Conservation (phyloP, 169 alveolate genomes). For the Amoebophrya sp. region DNA sequence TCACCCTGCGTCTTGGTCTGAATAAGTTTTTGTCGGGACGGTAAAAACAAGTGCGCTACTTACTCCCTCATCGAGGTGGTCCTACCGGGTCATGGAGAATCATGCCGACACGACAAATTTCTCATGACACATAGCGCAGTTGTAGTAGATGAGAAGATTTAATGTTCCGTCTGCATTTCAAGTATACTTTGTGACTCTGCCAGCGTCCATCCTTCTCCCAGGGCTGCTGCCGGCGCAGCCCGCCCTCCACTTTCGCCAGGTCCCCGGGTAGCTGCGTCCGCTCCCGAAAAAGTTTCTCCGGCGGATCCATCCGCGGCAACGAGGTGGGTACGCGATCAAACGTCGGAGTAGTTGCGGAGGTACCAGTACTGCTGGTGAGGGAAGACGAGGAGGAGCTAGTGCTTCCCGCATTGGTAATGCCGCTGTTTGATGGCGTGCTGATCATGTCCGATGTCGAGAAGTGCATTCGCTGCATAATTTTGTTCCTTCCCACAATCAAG, state of each 20-base stretch:
- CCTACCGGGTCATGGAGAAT: background rate
- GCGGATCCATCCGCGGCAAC: background rate
- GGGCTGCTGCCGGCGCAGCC: background rate
- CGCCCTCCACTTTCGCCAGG: background rate
- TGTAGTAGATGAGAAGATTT: background rate
- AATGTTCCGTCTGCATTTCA: background rate
- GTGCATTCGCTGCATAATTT: too few species aligned
- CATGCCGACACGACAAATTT: background rate
- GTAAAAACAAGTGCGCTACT: too few species aligned
- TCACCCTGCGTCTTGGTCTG: background rate
- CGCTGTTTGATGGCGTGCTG: too few species aligned
- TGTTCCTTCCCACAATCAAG: too few species aligned
- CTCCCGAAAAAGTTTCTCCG: background rate
- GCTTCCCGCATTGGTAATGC: too few species aligned
- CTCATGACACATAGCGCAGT: background rate
- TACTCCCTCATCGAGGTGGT: background rate
- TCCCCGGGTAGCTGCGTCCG: background rate
- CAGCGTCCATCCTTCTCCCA: background rate
- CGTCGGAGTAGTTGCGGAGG: too few species aligned
- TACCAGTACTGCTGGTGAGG: too few species aligned
- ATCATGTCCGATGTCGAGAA: too few species aligned
- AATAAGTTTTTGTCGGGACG: background rate
- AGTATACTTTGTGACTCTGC: background rate
- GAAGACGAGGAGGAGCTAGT: too few species aligned
- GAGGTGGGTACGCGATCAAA: background rate